These are phyloP conservation scores for Suillus clintonianus DNA, from an alignment of 768 basidiomycete genomes.

Conservation along the genomic window DNA sequence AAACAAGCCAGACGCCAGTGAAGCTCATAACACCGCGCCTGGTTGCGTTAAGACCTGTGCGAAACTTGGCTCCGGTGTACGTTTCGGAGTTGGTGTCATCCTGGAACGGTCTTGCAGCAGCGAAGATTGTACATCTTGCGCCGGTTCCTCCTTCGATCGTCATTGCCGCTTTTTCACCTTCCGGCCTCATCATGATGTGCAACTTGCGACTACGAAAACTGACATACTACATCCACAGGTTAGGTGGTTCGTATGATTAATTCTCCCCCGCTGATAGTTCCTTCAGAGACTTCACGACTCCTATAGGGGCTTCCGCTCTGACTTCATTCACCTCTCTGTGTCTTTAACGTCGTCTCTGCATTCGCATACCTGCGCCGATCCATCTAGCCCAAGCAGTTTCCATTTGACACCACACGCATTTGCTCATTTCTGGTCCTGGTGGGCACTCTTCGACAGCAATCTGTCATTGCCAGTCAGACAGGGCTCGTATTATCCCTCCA, in stretches of 20 bases:
- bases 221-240: slow-evolving; percentile 43
- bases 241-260: slow-evolving; percentile 10
- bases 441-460: slow-evolving; percentile 76
- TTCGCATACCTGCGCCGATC: slow-evolving; percentile 14
- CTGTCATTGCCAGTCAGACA: slow-evolving; percentile 85
- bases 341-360: slow-evolving; percentile 73
- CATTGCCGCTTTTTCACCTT: slow-evolving; percentile 81
- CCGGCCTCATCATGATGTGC: slow-evolving; percentile 76
- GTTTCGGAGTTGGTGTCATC: slow-evolving; percentile 82
- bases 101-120: slow-evolving; percentile 79
- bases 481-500: slow-evolving; percentile 76
- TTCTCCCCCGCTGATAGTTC: neutral
- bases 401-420: slow-evolving; percentile 86
- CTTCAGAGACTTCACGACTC: slow-evolving; percentile 62
- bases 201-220: slow-evolving; percentile 50
- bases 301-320: slow-evolving; percentile 85
- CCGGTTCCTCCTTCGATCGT: slow-evolving; percentile 67
- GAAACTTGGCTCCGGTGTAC: slow-evolving; percentile 79
- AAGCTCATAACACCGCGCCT: neutral
- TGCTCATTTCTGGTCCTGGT: slow-evolving; percentile 93
- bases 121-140: slow-evolving; percentile 62
- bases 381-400: slow-evolving; percentile 59
- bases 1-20: neutral
- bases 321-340: slow-evolving; percentile 90
- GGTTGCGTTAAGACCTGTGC: slow-evolving; percentile 75